Conservation (phyloP, 2,329 filamentous ascomycete species). For the Botrytis squamosa region DNA sequence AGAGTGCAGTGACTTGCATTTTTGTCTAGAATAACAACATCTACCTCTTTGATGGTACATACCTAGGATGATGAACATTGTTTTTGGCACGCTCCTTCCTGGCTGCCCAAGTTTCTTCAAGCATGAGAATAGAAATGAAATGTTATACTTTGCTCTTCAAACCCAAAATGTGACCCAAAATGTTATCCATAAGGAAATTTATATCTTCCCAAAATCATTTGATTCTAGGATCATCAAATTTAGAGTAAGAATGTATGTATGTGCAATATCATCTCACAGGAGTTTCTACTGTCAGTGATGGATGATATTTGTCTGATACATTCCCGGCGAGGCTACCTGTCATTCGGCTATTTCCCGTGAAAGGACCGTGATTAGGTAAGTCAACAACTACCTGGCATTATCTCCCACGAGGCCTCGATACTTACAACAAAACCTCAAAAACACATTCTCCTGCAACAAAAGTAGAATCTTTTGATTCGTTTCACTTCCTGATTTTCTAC, state of each 20-base stretch:
- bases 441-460: background rate
- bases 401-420: conserved; percentile 4
- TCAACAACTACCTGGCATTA: conserved; percentile 23
- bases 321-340: conserved; percentile 10
- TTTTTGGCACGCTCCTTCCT: background rate
- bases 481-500: background rate
- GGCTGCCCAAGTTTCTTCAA: background rate
- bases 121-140: background rate
- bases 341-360: conserved; percentile 20
- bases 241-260: background rate
- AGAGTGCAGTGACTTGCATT: background rate
- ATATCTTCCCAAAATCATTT: background rate
- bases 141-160: background rate
- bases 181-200: background rate
- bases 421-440: conserved; percentile 3
- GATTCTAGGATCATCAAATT: background rate
- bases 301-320: background rate
- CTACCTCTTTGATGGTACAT: background rate
- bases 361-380: conserved; percentile 20
- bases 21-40: background rate
- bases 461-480: background rate
- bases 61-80: background rate
- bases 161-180: background rate
- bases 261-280: background rate
- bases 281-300: background rate